Conservation (phyloP, 2,329 filamentous ascomycete species). For the Penicillium italicum region DNA sequence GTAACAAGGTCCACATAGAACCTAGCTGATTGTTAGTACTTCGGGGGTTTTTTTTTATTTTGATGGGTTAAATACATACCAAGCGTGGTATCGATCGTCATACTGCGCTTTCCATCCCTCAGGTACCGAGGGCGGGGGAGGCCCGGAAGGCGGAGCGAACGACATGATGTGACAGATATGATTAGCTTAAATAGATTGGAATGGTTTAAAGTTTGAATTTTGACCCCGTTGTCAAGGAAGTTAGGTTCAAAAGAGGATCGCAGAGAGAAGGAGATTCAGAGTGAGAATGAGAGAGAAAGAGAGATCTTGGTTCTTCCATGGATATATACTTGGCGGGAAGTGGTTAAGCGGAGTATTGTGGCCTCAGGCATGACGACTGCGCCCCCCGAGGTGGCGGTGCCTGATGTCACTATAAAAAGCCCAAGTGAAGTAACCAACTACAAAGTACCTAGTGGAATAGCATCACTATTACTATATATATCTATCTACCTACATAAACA, state of each 20-base stretch:
- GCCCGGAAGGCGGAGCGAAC: conserved; percentile 45
- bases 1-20: conserved; percentile 90
- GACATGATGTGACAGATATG: conserved; percentile 27
- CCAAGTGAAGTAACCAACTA: too few relatives aligned
- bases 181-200: background rate
- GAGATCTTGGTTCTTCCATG: background rate
- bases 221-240: background rate
- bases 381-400: conserved; percentile 20
- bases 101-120: conserved; percentile 82
- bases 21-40: conserved; percentile 45
- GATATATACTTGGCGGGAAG: background rate
- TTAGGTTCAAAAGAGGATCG: background rate
- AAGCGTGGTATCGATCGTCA: conserved; percentile 86
- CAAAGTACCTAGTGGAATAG: too few relatives aligned
- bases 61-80: conserved; percentile 45
- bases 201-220: background rate
- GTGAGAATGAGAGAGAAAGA: background rate
- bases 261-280: background rate
- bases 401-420: conserved; percentile 11
- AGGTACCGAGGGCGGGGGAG: conserved; percentile 60
- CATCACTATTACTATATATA: too few relatives aligned
- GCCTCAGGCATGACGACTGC: conserved; percentile 11
- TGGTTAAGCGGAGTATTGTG: conserved; percentile 1
- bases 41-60: background rate
- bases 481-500: background rate